A percentile compares a stretch with the other conserved stretches of the same genome.
phyloP scores from a whole-genome alignment of 2,329 filamentous ascomycete species.

The Trichoderma pleuroti region DNA sequence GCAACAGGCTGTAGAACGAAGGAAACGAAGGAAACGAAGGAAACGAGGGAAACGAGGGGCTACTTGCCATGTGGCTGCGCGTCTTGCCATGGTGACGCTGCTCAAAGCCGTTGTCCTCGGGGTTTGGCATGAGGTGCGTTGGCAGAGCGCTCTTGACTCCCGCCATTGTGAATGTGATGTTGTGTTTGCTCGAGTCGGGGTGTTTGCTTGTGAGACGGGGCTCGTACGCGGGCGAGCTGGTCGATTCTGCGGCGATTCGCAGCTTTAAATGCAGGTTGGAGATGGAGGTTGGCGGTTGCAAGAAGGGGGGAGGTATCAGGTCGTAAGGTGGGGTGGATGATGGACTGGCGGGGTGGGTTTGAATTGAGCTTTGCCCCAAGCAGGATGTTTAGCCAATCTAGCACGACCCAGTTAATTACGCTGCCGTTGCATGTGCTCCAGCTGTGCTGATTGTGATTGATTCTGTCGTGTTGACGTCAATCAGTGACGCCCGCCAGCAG shows the following conservation, averaged over 20 bases:
- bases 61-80: constrained; percentile 78
- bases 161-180: constrained; percentile 53
- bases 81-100: constrained; percentile 79
- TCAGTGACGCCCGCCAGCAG: background rate
- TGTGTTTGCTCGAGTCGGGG: background rate
- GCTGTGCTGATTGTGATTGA: background rate
- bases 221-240: background rate
- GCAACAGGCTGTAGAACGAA: background rate
- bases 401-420: constrained; percentile 13
- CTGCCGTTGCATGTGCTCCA: background rate
- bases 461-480: constrained; percentile 18
- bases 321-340: constrained; percentile 17
- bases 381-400: constrained; percentile 8
- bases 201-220: background rate
- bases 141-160: constrained; percentile 73
- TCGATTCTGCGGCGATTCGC: background rate
- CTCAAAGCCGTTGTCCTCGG: constrained; percentile 49
- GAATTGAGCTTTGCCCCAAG: constrained; percentile 23
- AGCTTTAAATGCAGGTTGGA: background rate
- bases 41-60: background rate
- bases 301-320: constrained; percentile 15
- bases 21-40: no score
- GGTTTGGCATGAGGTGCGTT: constrained; percentile 71
- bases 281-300: constrained; percentile 2
- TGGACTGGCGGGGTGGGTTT: constrained; percentile 19